These are phyloP conservation scores for Fusarium sp. DNA, from an alignment of 2,329 filamentous ascomycete genomes.

Conservation along the genomic window DNA sequence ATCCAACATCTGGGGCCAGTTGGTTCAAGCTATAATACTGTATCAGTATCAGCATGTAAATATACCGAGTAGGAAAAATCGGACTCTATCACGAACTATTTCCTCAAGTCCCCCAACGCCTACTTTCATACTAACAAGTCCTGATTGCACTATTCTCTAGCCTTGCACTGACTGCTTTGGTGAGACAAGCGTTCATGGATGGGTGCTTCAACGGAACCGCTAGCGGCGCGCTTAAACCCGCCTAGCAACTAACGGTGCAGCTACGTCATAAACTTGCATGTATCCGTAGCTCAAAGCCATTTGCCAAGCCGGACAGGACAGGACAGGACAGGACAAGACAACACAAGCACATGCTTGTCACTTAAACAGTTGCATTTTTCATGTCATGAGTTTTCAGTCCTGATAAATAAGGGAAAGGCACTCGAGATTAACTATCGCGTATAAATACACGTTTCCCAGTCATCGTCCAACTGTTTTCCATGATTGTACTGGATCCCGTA, in stretches of 20 bases:
- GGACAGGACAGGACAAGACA: background rate
- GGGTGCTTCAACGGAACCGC: constrained; percentile 6
- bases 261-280: constrained; percentile 22
- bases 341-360: constrained; percentile 15
- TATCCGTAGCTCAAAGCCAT: background rate
- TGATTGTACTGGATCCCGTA: background rate
- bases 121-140: background rate
- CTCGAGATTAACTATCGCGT: background rate
- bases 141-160: background rate
- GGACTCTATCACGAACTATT: background rate
- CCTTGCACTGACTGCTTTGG: background rate
- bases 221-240: constrained; percentile 15
- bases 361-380: background rate
- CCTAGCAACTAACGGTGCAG: background rate
- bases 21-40: background rate
- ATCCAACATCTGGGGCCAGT: background rate
- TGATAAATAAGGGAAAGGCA: background rate
- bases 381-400: background rate
- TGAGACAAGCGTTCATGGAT: constrained; percentile 2
- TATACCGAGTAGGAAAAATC: background rate
- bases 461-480: background rate
- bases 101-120: background rate
- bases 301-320: constrained; percentile 7
- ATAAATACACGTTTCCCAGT: background rate
- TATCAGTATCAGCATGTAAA: background rate